Evolutionary conservation across 116 monocot genomes (phyloP).

Genomic region (Posidonia oceanica): DNA sequence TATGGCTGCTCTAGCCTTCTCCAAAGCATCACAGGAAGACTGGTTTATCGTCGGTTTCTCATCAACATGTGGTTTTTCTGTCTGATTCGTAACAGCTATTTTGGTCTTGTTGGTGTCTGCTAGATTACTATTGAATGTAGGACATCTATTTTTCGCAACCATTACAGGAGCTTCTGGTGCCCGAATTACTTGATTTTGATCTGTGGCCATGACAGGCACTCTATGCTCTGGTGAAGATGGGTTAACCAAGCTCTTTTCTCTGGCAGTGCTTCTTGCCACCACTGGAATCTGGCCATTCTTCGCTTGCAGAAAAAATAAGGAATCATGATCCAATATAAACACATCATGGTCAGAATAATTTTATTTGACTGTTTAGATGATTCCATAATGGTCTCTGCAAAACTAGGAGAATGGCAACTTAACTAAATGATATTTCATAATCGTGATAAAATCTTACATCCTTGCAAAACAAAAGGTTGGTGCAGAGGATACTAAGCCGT

Average conservation of each 20-base stretch:
- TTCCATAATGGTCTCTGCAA: no score
- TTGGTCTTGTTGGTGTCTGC: background rate
- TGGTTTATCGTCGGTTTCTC: slow-evolving; percentile 11
- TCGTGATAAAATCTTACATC: no score
- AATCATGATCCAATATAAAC: background rate
- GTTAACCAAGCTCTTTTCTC: background rate
- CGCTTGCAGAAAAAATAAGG: background rate
- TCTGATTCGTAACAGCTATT: background rate
- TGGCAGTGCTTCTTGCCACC: background rate
- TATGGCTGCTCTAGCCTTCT: slow-evolving; percentile 72
- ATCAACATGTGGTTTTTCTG: background rate
- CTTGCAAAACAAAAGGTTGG: no score
- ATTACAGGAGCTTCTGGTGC: background rate
- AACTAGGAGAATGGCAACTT: no score
- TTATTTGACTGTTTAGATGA: no score
- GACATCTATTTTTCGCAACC: background rate
- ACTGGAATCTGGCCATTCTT: background rate
- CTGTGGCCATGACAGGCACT: background rate
- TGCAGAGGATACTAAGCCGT: no score
- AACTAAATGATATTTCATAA: no score
- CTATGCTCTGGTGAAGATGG: background rate
- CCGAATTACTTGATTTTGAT: background rate
- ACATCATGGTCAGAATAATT: no score
- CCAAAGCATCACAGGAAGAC: slow-evolving; percentile 40
- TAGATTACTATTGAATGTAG: background rate